These are phyloP conservation scores for Bipolaris cookei DNA, from an alignment of 2,329 filamentous ascomycete genomes.

Conservation along the genomic window DNA sequence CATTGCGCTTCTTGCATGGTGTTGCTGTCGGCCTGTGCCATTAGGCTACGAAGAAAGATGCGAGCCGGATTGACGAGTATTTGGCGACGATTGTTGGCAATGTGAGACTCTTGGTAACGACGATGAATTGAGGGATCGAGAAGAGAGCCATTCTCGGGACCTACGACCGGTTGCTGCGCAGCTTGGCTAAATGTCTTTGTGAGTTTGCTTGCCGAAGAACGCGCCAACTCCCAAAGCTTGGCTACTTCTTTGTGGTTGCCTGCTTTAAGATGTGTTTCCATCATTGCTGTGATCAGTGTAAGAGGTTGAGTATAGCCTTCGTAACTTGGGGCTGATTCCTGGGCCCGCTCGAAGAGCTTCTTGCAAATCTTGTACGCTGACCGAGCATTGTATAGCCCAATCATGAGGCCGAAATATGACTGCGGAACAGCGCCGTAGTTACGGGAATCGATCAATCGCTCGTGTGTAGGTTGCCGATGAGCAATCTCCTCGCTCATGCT, in stretches of 20 bases:
- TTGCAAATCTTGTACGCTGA: conserved; percentile 53
- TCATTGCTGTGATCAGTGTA: conserved; percentile 62
- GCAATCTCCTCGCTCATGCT: conserved; percentile 40
- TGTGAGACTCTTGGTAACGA: conserved; percentile 27
- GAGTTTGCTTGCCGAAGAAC: conserved; percentile 58
- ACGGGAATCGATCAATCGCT: conserved; percentile 31
- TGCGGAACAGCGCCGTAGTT: conserved; percentile 54
- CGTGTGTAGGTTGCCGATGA: conserved; percentile 34
- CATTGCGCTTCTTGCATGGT: conserved; percentile 39
- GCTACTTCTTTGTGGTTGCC: conserved; percentile 66
- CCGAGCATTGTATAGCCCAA: conserved; percentile 61
- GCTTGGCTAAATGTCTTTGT: conserved; percentile 41
- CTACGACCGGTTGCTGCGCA: conserved; percentile 43
- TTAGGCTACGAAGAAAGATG: conserved; percentile 61
- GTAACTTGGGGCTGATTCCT: conserved; percentile 21
- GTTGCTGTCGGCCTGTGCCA: conserved; percentile 52
- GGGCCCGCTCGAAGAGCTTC: conserved; percentile 34
- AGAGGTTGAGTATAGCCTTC: conserved; percentile 32
- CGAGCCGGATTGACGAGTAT: conserved; percentile 58
- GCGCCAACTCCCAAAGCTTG: conserved; percentile 69
- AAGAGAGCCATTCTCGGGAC: conserved; percentile 25
- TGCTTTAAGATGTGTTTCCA: conserved; percentile 68
- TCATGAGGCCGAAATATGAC: conserved; percentile 62
- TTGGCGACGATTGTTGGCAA: conserved; percentile 52
- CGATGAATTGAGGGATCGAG: conserved; percentile 29